Evolutionary conservation across 2,329 filamentous ascomycete species (phyloP), one percentile per base, ranked within the genome.

Genomic region (Neonectria sp.): DNA sequence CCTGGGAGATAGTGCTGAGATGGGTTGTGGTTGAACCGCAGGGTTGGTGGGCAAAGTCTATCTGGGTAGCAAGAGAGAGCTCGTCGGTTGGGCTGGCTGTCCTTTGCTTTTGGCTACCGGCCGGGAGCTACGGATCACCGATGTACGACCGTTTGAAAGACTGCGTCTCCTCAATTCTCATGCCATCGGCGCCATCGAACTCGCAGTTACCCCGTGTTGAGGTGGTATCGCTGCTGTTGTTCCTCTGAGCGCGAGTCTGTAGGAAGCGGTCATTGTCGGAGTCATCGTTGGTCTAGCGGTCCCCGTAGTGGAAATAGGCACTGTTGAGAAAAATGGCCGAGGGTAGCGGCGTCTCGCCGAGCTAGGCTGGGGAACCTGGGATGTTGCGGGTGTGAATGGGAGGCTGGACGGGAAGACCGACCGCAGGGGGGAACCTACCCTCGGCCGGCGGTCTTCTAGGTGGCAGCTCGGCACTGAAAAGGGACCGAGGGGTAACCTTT

Each of bases 21-120:
- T 87, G 82, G 15, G 86, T 83, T 1, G 84, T 85, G 0, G 88
- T 87, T 3, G 87, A 89, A 6, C 84, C 83, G n/a, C 87, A 84
- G 3, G 84, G 82, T 58, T 86, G 85, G 63, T 86, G 83, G 48
- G 84, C 72, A 63, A 83, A 72, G 37, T 88, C 86, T 53, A 79
- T 80, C 31, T 83, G 81, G 31, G 80, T 78, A 3, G 79, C 66
- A 33, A 83, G 76, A 17, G 81, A 73, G 7, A 82, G 76, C 31
- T 88, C 86, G 12, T 86, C 86, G 3, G 81, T 85, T 1, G 88
- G 87, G 31, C 87, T 89, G 0, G 86, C 87, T 2, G 88, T 88
- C 45, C 88, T 82, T 52, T 88, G 84, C 78, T 90, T 90, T 67
- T 85, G 84, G 7, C 87, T 86, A 9, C 73, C 73, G 4, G 78